Evolutionary conservation across 2,329 filamentous ascomycete genomes (phyloP).

Genomic region (Rutstroemia sp.): DNA sequence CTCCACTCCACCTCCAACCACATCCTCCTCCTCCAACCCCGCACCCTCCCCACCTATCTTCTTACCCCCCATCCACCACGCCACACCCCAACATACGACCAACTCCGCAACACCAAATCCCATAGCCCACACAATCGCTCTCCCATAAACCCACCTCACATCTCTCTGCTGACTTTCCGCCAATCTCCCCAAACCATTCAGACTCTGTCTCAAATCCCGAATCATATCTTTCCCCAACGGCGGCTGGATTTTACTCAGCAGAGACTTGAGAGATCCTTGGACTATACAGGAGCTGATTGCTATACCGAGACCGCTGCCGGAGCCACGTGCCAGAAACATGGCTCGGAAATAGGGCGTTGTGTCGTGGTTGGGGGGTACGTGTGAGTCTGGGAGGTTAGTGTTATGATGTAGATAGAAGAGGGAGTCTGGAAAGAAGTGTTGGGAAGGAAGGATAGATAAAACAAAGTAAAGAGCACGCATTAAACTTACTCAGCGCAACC

Average conservation of each 20-base stretch:
- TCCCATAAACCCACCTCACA: neutral
- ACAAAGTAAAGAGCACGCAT: too few relatives aligned
- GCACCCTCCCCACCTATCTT: neutral
- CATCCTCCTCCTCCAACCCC: neutral
- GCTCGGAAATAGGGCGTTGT: neutral
- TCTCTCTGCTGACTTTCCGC: neutral
- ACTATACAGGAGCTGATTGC: neutral
- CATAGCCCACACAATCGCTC: neutral
- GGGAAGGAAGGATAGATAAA: too few relatives aligned
- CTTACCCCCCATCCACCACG: neutral
- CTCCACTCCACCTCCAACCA: neutral
- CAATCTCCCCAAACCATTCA: neutral
- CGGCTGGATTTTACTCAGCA: neutral
- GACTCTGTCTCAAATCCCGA: neutral
- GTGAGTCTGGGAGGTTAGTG: neutral
- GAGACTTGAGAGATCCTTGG: neutral
- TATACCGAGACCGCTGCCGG: neutral
- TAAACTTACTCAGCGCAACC: neutral
- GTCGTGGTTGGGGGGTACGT: neutral
- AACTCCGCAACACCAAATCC: neutral
- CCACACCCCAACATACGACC: neutral
- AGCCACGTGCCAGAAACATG: neutral
- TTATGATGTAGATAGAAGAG: too few relatives aligned
- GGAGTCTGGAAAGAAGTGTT: neutral
- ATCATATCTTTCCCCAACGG: neutral